Evolutionary conservation across 2,329 filamentous ascomycete genomes (phyloP).

Genomic region (Alternaria sp.): DNA sequence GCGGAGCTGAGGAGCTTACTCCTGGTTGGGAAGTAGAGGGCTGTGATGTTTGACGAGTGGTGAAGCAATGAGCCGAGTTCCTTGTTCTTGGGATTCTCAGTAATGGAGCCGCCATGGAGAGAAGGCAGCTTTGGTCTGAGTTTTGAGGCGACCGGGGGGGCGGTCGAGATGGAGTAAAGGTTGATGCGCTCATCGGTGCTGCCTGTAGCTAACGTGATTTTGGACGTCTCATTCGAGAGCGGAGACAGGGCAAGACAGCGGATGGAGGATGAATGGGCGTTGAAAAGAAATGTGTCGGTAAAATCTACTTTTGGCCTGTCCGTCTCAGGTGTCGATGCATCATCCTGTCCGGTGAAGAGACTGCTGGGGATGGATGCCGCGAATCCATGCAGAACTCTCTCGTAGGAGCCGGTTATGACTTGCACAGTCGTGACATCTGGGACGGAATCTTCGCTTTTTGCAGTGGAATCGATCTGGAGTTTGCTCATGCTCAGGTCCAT

Average conservation of each 20-base stretch:
- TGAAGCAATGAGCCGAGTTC: slow-evolving; percentile 87
- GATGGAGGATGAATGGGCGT: slow-evolving; percentile 88
- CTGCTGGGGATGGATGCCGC: slow-evolving; percentile 70
- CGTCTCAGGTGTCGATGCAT: slow-evolving; percentile 23
- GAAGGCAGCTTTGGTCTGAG: slow-evolving; percentile 66
- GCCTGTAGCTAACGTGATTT: slow-evolving; percentile 87
- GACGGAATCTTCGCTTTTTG: slow-evolving; percentile 9
- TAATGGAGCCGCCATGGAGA: slow-evolving; percentile 73
- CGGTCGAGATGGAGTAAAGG: slow-evolving; percentile 81
- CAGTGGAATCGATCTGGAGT: slow-evolving; percentile 10
- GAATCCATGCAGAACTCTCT: slow-evolving; percentile 88
- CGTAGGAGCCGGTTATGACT: slow-evolving; percentile 91
- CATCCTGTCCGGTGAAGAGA: slow-evolving; percentile 38
- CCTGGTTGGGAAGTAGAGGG: slow-evolving; percentile 80
- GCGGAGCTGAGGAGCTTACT: slow-evolving; percentile 86
- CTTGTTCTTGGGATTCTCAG: slow-evolving; percentile 85
- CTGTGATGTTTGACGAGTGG: slow-evolving; percentile 82
- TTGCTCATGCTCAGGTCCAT: slow-evolving; percentile 27
- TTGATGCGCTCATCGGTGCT: slow-evolving; percentile 95
- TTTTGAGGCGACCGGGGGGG: slow-evolving; percentile 62
- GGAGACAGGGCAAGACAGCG: slow-evolving; percentile 83
- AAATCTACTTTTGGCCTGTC: slow-evolving; percentile 64
- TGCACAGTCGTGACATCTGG: slow-evolving; percentile 66
- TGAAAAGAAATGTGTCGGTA: slow-evolving; percentile 93
- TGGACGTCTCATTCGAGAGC: slow-evolving; percentile 74